Evolutionary conservation across 2,329 filamentous ascomycete genomes (phyloP).

Genomic region (Trichoderma asperellum): DNA sequence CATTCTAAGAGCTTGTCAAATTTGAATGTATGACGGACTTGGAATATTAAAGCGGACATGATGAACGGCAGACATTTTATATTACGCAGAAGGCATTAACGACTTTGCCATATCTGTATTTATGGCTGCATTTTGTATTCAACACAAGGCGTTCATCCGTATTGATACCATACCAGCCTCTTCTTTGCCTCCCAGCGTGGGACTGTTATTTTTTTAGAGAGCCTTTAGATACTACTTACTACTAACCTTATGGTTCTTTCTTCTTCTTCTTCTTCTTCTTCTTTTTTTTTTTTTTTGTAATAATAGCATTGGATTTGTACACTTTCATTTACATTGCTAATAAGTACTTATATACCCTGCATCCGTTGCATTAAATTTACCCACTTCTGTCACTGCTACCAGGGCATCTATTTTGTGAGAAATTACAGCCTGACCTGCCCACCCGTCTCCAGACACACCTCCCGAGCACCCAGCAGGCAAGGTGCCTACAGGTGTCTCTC

Average conservation of each 20-base stretch:
- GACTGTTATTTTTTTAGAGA: constrained; percentile 15
- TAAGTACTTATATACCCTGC: background rate
- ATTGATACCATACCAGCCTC: constrained; percentile 42
- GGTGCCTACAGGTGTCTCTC: background rate
- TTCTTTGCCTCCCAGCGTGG: constrained; percentile 27
- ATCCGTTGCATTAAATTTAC: background rate
- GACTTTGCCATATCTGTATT: constrained; percentile 32
- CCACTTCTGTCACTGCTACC: background rate
- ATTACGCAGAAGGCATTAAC: constrained; percentile 28
- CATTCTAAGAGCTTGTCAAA: constrained; percentile 52
- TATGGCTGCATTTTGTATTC: constrained; percentile 30
- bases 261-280: too few species aligned
- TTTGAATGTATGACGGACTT: background rate
- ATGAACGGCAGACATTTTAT: constrained; percentile 19
- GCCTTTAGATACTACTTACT: constrained; percentile 16
- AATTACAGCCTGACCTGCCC: constrained; percentile 1
- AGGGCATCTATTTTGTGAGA: background rate
- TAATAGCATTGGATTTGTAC: constrained; percentile 21
- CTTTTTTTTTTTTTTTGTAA: constrained; percentile 34
- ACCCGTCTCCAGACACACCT: background rate
- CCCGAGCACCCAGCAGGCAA: background rate
- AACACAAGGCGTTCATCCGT: constrained; percentile 36
- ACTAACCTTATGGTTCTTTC: constrained; percentile 1
- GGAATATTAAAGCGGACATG: constrained; percentile 13
- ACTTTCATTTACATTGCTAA: background rate